A percentile compares a stretch with the other conserved stretches of the same genome.
These are phyloP conservation scores for Trichosporon inkin DNA, from an alignment of 1,284 basidiomycete genomes.

Conservation along the genomic window DNA sequence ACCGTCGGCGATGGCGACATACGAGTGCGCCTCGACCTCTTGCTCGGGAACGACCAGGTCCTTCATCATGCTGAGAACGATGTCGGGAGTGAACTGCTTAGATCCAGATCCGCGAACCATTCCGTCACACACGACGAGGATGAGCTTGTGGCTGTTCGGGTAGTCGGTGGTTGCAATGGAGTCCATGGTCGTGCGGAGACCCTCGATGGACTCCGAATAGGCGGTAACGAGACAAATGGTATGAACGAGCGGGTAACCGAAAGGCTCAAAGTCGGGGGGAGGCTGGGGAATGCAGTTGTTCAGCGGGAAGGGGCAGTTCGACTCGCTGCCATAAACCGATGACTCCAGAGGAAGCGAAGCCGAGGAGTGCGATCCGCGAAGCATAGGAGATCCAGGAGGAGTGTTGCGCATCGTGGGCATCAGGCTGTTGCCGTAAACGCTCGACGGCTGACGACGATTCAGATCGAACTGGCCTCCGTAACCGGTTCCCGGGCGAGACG, in stretches of 20 bases:
- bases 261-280: constrained; percentile 83
- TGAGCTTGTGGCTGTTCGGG: constrained; percentile 94
- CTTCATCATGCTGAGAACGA: constrained; percentile 95
- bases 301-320: constrained; percentile 76
- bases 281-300: constrained; percentile 90
- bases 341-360: constrained; percentile 60
- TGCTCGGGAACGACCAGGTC: constrained; percentile 77
- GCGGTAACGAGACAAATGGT: constrained; percentile 96
- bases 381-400: constrained; percentile 70
- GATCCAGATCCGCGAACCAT: constrained; percentile 93
- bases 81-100: constrained; percentile 82
- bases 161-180: constrained; percentile 98
- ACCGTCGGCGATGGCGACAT: constrained; percentile 97
- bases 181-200: constrained; percentile 93
- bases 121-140: constrained; percentile 94
- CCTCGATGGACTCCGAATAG: constrained; percentile 95
- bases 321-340: constrained; percentile 40
- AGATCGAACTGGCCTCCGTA: constrained; percentile 56
- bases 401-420: constrained; percentile 52
- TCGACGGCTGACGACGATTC: constrained; percentile 34
- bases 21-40: constrained; percentile 91
- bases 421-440: constrained; percentile 47
- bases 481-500: constrained; percentile 64
- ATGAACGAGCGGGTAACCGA: constrained; percentile 91
- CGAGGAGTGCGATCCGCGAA: constrained; percentile 74